Percentiles rank a stretch among this genome's conserved stretches.
Evolutionary conservation across 805 yeast genomes (phyloP).

Genomic region (Yarrowia yakushimensis): DNA sequence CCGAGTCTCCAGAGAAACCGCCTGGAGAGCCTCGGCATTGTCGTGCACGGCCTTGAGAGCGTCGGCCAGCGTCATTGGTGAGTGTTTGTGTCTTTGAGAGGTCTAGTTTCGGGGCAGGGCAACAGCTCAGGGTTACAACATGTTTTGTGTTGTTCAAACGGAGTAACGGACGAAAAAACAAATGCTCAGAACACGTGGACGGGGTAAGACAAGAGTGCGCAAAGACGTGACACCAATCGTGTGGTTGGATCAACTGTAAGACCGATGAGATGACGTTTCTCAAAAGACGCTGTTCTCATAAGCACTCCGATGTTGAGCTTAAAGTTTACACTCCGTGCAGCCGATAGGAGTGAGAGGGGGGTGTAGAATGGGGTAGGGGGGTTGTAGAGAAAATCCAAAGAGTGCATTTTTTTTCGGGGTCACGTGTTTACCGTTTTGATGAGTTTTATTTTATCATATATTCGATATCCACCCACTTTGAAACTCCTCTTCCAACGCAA

Average conservation of each 20-base stretch:
- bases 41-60: not conserved
- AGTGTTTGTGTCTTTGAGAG: not conserved
- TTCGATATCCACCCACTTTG: too few relatives aligned
- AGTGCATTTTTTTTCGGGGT: not conserved
- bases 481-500: too few relatives aligned
- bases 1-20: not conserved
- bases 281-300: not conserved
- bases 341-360: too few relatives aligned
- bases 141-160: not conserved
- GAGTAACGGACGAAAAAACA: not conserved
- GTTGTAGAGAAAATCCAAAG: not conserved
- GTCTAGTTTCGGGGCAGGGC: not conserved
- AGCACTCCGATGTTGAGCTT: slow-evolving; percentile 4
- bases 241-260: not conserved
- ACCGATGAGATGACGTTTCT: not conserved
- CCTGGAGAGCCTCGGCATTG: not conserved
- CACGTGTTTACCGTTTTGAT: too few relatives aligned
- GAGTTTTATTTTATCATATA: too few relatives aligned
- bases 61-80: not conserved
- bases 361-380: too few relatives aligned
- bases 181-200: not conserved
- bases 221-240: too few relatives aligned
- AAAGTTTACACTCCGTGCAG: not conserved
- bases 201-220: not conserved
- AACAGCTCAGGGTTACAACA: not conserved